Evolutionary conservation across 192 early-diverging fungal species (phyloP).

Genomic region (Lunasporangiospora selenospora): DNA sequence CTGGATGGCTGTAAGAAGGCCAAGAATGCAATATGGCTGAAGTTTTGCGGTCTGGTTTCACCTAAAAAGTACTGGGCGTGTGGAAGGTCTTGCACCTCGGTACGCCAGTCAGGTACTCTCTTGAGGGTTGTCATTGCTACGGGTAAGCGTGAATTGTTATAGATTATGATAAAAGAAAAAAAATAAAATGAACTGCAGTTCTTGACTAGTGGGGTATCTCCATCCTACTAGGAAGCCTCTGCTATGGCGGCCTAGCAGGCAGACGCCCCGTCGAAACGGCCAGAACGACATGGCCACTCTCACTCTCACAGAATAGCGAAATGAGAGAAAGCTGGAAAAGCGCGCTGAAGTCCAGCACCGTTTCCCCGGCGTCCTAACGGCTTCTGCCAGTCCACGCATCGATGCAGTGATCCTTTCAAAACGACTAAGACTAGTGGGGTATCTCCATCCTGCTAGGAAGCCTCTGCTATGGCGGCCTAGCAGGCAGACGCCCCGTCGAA

Average conservation of each 20-base stretch:
- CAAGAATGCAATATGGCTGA: not conserved
- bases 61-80: not conserved
- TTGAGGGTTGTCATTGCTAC: too few relatives aligned
- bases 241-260: conserved; percentile 6
- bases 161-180: too few relatives aligned
- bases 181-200: too few relatives aligned
- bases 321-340: conserved; percentile 10
- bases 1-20: not conserved
- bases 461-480: conserved; percentile 4
- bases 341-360: conserved; percentile 3
- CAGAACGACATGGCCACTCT: conserved; percentile 5
- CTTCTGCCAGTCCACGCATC: conserved; percentile 6
- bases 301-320: conserved; percentile 3
- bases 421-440: not conserved
- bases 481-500: conserved; percentile 15
- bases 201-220: conserved; percentile 1
- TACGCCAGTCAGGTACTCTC: too few relatives aligned
- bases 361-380: conserved; percentile 6
- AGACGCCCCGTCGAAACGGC: conserved; percentile 8
- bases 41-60: not conserved
- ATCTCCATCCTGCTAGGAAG: conserved; percentile 5
- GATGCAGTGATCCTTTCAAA: too few relatives aligned
- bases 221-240: conserved; percentile 6
- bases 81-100: too few relatives aligned
- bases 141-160: too few relatives aligned